Conservation (phyloP, 2,329 filamentous ascomycete species). For the Cercospora sojina region DNA sequence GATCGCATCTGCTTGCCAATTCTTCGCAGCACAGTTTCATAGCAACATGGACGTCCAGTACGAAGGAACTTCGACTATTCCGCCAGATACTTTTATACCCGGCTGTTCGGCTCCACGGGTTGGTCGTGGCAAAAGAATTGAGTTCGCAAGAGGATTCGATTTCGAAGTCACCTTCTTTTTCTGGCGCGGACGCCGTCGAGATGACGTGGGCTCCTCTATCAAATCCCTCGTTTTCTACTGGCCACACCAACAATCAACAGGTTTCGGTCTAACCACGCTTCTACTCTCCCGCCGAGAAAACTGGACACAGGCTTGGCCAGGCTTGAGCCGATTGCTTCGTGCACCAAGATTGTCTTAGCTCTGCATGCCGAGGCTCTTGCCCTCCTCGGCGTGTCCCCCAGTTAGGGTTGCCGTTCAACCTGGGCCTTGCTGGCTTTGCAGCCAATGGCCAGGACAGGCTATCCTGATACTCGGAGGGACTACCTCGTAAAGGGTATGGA, state of each 20-base stretch:
- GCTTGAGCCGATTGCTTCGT: slow-evolving; percentile 5
- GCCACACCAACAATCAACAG: not conserved
- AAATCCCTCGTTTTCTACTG: not conserved
- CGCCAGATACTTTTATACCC: not conserved
- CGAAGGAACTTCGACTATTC: not conserved
- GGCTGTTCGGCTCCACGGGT: not conserved
- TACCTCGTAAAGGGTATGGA: slow-evolving; percentile 6
- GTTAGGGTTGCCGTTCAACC: not conserved
- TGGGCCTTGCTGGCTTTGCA: not conserved
- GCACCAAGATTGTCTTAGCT: slow-evolving; percentile 1
- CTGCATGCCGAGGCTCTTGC: slow-evolving; percentile 3
- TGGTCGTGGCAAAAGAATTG: slow-evolving; percentile 33
- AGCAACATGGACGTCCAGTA: not conserved
- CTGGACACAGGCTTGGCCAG: not conserved
- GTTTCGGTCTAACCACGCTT: not conserved
- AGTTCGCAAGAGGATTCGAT: not conserved
- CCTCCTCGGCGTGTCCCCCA: not conserved
- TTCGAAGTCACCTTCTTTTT: slow-evolving; percentile 8
- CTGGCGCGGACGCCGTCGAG: not conserved
- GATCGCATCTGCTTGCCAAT: not conserved
- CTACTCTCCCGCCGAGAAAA: not conserved
- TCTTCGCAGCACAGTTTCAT: not conserved
- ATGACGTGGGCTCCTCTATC: not conserved
- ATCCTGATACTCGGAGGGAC: not conserved
- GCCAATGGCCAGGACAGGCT: not conserved